A percentile compares a stretch with the other conserved stretches of the same genome.
Evolutionary conservation across 768 basidiomycete species (phyloP).

Genomic region (Pulveroboletus sp.): DNA sequence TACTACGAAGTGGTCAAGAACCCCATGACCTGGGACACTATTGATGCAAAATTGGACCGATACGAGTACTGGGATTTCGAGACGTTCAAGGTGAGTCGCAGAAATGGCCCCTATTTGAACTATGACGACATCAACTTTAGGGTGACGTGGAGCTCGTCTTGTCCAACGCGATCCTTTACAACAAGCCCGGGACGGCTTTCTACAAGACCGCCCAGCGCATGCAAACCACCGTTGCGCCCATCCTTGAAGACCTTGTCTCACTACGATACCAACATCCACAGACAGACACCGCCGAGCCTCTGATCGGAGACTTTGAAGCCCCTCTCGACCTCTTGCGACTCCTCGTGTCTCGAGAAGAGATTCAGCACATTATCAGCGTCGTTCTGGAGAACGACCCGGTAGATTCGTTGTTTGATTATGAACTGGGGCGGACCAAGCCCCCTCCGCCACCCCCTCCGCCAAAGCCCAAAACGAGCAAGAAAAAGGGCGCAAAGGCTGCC

Average conservation of each 20-base stretch:
- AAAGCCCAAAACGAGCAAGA: constrained; percentile 40
- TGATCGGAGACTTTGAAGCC: constrained; percentile 75
- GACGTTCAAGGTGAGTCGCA: constrained; percentile 58
- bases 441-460: constrained; percentile 56
- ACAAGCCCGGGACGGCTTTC: constrained; percentile 67
- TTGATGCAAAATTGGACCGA: constrained; percentile 77
- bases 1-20: constrained; percentile 84
- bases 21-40: constrained; percentile 88
- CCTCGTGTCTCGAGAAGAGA: constrained; percentile 49
- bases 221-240: constrained; percentile 38
- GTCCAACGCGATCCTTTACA: constrained; percentile 85
- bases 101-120: background rate
- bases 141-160: constrained; percentile 82
- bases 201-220: constrained; percentile 71
- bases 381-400: constrained; percentile 59
- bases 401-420: constrained; percentile 64
- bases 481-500: constrained; percentile 31
- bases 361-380: constrained; percentile 54
- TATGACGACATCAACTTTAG: constrained; percentile 34
- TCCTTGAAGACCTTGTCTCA: constrained; percentile 30
- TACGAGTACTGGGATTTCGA: constrained; percentile 81
- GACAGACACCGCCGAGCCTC: constrained; percentile 3
- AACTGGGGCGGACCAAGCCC: constrained; percentile 59
- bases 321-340: constrained; percentile 54
- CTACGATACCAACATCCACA: constrained; percentile 16